Conservation (phyloP, 2,329 filamentous ascomycete genomes). For the Ophiostoma montium region DNA sequence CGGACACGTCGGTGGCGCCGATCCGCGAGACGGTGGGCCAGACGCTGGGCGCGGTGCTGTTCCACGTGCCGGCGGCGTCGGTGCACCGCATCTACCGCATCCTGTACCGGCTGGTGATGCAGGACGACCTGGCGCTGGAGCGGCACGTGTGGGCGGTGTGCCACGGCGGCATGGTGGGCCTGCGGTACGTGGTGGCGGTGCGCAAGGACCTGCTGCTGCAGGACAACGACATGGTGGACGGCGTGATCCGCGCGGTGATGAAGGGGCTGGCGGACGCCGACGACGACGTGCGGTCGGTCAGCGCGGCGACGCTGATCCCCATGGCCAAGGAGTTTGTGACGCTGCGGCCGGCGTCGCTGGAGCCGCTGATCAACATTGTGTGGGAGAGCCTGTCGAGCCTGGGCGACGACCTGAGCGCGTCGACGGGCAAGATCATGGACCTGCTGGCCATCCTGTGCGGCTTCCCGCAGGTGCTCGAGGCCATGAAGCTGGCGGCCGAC, state of each 20-base stretch:
- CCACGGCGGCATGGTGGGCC: slow-evolving; percentile 93
- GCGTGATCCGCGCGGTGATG: slow-evolving; percentile 84
- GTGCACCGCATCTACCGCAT: slow-evolving; percentile 77
- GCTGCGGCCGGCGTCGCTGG: slow-evolving; percentile 63
- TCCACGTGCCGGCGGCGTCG: slow-evolving; percentile 63
- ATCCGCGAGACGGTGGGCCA: slow-evolving; percentile 94
- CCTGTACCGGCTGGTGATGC: slow-evolving; percentile 82
- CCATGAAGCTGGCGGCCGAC: slow-evolving; percentile 83
- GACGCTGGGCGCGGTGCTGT: slow-evolving; percentile 76
- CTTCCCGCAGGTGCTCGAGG: slow-evolving; percentile 80
- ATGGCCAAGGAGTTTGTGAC: slow-evolving; percentile 92
- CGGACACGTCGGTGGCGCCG: slow-evolving; percentile 89
- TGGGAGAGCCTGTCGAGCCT: slow-evolving; percentile 95
- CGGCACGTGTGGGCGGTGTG: slow-evolving; percentile 83
- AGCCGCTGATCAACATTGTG: slow-evolving; percentile 79
- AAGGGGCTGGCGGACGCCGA: slow-evolving; percentile 82
- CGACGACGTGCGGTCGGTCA: slow-evolving; percentile 92
- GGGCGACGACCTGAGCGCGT: slow-evolving; percentile 93
- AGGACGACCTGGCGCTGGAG: slow-evolving; percentile 61
- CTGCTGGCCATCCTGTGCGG: slow-evolving; percentile 88
- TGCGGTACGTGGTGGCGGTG: slow-evolving; percentile 89
- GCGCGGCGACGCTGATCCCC: slow-evolving; percentile 90
- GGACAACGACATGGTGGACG: slow-evolving; percentile 77
- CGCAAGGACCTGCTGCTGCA: slow-evolving; percentile 81
- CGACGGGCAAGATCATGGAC: slow-evolving; percentile 97